phyloP scores from a whole-genome alignment of 2,329 filamentous ascomycete species.

The Decorospora gaudefroyi region DNA sequence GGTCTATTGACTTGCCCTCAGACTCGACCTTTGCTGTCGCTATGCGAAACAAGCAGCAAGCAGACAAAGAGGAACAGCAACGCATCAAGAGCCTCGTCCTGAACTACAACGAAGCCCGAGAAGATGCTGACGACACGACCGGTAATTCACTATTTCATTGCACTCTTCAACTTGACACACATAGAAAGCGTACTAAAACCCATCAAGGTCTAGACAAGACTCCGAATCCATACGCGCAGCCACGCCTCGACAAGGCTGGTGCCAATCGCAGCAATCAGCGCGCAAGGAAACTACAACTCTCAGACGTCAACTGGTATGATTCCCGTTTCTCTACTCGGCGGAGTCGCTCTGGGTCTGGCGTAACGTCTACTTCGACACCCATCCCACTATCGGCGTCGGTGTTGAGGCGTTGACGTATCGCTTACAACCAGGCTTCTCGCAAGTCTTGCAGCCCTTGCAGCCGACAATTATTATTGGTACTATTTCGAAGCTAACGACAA shows the following conservation, averaged over 20 bases:
- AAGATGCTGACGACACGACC: slow-evolving; percentile 68
- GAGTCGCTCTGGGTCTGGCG: slow-evolving; percentile 14
- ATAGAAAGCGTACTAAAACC: slow-evolving; percentile 54
- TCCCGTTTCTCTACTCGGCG: slow-evolving; percentile 28
- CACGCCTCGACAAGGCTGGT: slow-evolving; percentile 60
- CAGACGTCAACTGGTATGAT: slow-evolving; percentile 94
- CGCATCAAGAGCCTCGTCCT: slow-evolving; percentile 97
- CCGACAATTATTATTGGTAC: slow-evolving; percentile 14
- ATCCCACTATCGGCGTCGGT: slow-evolving; percentile 6
- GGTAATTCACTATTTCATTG: slow-evolving; percentile 63
- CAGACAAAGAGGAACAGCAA: slow-evolving; percentile 93
- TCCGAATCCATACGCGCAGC: slow-evolving; percentile 51
- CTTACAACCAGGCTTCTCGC: slow-evolving; percentile 11
- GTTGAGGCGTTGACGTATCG: slow-evolving; percentile 19
- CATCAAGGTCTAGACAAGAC: slow-evolving; percentile 49
- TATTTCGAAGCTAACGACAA: slow-evolving; percentile 30
- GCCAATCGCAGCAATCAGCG: slow-evolving; percentile 75
- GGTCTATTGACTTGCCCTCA: slow-evolving; percentile 84
- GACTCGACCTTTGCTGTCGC: slow-evolving; percentile 95
- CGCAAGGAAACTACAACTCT: slow-evolving; percentile 87
- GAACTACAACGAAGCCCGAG: slow-evolving; percentile 85
- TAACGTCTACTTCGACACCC: slow-evolving; percentile 7
- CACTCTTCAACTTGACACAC: slow-evolving; percentile 51
- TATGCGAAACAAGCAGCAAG: slow-evolving; percentile 94
- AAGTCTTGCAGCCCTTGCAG: slow-evolving; percentile 3